A percentile compares a stretch with the other conserved stretches of the same genome.
Conservation (phyloP, 2,329 filamentous ascomycete species). For the Arthrobotrys sphaeroides region DNA sequence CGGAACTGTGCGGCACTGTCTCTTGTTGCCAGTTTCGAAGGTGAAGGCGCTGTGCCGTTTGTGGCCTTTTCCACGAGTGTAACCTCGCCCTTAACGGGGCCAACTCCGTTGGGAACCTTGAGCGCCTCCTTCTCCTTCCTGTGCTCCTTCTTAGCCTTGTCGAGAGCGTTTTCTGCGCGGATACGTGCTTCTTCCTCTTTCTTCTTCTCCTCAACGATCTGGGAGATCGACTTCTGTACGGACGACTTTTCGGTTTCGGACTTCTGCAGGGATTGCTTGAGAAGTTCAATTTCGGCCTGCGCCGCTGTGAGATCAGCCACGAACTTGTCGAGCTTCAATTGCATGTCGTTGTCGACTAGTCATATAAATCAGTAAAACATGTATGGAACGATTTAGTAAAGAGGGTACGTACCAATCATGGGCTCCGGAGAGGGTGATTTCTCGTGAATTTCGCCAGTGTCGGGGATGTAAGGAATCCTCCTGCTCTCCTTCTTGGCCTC, state of each 20-base stretch:
- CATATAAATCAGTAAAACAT: constrained; percentile 12
- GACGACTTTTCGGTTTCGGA: constrained; percentile 41
- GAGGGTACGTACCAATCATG: constrained; percentile 59
- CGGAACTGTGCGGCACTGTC: constrained; percentile 57
- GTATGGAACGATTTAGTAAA: not conserved
- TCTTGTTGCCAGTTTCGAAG: constrained; percentile 60
- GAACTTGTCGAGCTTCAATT: constrained; percentile 45
- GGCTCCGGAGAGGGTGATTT: constrained; percentile 59
- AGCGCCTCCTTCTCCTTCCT: constrained; percentile 59
- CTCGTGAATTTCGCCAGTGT: constrained; percentile 55
- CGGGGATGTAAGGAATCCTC: constrained; percentile 37
- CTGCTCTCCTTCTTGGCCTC: constrained; percentile 58
- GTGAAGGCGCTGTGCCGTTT: constrained; percentile 62
- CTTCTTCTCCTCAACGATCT: constrained; percentile 38
- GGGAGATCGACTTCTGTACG: constrained; percentile 29
- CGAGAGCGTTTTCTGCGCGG: constrained; percentile 51
- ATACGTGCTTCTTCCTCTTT: constrained; percentile 40
- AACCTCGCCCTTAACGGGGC: constrained; percentile 65
- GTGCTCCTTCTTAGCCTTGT: constrained; percentile 57
- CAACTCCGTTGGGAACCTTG: constrained; percentile 63
- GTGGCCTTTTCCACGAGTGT: constrained; percentile 60
- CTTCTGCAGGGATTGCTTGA: constrained; percentile 31
- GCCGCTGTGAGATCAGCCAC: constrained; percentile 39
- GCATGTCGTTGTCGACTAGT: constrained; percentile 50
- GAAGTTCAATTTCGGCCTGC: constrained; percentile 34